Evolutionary conservation across 2,329 filamentous ascomycete genomes (phyloP), one percentile per base, ranked within the genome.

Genomic region (Hymenoscyphus fraxineus): DNA sequence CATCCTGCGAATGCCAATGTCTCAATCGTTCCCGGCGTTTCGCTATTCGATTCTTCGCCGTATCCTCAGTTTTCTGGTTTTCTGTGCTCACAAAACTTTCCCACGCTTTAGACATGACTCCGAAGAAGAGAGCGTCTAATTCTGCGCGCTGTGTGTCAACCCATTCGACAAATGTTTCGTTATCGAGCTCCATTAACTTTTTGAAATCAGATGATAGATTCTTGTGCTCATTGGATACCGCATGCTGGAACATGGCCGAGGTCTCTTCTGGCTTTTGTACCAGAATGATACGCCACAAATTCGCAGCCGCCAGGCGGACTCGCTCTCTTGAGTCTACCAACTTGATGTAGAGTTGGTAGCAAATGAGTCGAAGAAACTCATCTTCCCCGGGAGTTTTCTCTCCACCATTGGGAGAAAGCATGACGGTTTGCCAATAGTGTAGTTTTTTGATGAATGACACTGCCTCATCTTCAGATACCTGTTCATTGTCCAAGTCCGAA

Each of bases 381-480:
- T 54, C 47, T 54, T 54, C 47, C 3, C 47, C 47, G 27, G 47
- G 19, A 22, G 22, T 54, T 54, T 22, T 27, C 56, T 97, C 92
- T 6, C 85, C 82, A 2, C 91, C 89, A 16, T 95, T 86, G 3
- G 89, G 87, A 1, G 88, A 88, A 16, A 99, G 80, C 16, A 99
- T 87, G 19, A 97, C 91, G 22, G 92, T 93, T 75, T 98, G 95
- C 95, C 95, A 99, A 76, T 97, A 98, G 0, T 92, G 87, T 71
- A 99, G 86, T 74, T 93, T 94, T 65, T 91, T 85, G 76, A 99
- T 85, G 64, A 96, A 92, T 0, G 83, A 80, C 32, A 89, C 83
- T 0, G 88, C 86, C 58, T 92, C 88, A 6, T 78, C 75, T 64
- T 89, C 85, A 2, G 83, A 79, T 1, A 80, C 81, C 61, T 86